Evolutionary conservation across 768 basidiomycete genomes (phyloP).

Genomic region (Tricholoma bakamatsutake): DNA sequence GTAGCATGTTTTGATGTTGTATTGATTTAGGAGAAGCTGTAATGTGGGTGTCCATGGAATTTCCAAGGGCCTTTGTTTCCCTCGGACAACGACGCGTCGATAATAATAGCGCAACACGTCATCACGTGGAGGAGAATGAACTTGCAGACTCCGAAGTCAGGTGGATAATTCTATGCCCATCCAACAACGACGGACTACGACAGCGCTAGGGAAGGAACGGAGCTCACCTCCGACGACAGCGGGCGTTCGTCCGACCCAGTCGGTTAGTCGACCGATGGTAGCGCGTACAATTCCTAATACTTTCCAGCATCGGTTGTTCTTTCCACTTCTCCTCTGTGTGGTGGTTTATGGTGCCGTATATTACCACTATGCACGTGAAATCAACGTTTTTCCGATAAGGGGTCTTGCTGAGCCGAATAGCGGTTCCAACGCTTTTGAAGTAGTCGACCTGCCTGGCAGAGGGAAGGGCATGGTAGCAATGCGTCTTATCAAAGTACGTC

Average conservation of each 20-base stretch:
- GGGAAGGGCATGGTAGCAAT: constrained; percentile 51
- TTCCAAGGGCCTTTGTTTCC: background rate
- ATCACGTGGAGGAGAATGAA: background rate
- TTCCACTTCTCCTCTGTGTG: background rate
- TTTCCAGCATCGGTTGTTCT: background rate
- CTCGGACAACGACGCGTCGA: too few species aligned
- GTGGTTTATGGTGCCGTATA: background rate
- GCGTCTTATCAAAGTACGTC: constrained; percentile 43
- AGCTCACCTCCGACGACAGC: background rate
- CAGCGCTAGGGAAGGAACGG: background rate
- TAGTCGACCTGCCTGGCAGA: constrained; percentile 46
- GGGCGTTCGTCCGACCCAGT: background rate
- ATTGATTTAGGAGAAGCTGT: too few species aligned
- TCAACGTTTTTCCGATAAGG: background rate
- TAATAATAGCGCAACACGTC: too few species aligned
- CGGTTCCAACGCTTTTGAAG: constrained; percentile 22
- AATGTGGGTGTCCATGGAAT: background rate
- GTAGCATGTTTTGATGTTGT: too few species aligned
- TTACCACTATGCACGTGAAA: background rate
- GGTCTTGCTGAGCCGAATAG: background rate
- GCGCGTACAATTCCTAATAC: background rate
- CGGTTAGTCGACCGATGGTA: background rate
- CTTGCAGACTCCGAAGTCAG: too few species aligned
- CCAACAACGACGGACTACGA: background rate
- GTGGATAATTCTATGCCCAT: background rate